Conservation (phyloP, 441 rosid genomes). For the Eutrema salsugineum region DNA sequence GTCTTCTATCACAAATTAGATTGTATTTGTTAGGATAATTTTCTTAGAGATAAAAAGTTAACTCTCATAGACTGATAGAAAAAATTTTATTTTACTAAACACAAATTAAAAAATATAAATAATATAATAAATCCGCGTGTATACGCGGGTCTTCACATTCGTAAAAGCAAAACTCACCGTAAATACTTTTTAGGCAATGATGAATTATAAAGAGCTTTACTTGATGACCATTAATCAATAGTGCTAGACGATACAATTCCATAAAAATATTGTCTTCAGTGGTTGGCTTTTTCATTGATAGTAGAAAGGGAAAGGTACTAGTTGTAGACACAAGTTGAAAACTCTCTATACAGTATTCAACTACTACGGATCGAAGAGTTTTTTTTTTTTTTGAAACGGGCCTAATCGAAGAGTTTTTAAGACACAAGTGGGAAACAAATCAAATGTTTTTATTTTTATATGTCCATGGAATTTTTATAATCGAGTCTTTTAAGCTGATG, state of each 20-base stretch:
- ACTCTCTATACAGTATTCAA: background rate
- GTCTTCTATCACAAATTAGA: too few relatives aligned
- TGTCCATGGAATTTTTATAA: background rate
- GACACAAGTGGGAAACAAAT: background rate
- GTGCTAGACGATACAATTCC: background rate
- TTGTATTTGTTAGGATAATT: too few relatives aligned
- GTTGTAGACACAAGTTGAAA: conserved; percentile 15
- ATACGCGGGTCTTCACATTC: too few relatives aligned
- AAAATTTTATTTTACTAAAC: too few relatives aligned
- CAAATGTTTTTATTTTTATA: background rate
- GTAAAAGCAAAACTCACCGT: too few relatives aligned
- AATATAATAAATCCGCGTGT: too few relatives aligned
- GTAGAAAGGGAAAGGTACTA: conserved; percentile 17
- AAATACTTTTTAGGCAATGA: background rate
- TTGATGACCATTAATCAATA: conserved; percentile 1
- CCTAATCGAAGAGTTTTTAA: background rate
- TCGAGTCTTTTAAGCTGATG: background rate
- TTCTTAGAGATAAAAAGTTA: too few relatives aligned
- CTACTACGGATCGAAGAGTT: background rate
- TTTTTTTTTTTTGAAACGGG: too few relatives aligned
- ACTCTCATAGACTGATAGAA: too few relatives aligned
- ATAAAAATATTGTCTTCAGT: background rate
- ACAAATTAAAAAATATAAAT: too few relatives aligned
- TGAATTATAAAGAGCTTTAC: background rate
- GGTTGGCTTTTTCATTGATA: conserved; percentile 8